These are phyloP conservation scores for Taphrina flavorubra DNA, from an alignment of 1,139 yeast genomes.

Conservation along the genomic window DNA sequence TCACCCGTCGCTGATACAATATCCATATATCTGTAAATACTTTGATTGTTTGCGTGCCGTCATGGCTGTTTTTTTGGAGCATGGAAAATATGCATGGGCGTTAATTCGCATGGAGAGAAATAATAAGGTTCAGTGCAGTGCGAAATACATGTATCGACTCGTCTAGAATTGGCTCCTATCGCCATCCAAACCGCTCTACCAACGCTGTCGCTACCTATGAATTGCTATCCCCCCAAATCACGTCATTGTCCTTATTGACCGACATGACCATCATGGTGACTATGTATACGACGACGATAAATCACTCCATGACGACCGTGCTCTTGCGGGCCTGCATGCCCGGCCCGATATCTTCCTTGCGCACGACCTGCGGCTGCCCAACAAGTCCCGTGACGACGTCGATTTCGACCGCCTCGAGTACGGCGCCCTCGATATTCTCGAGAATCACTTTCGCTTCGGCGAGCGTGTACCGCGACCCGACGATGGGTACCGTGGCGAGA, in stretches of 20 bases:
- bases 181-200: background rate
- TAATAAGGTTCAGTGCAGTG: background rate
- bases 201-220: conserved; percentile 6
- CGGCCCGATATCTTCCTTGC: conserved; percentile 20
- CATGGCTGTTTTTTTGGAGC: background rate
- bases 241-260: background rate
- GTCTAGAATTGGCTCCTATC: background rate
- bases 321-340: conserved; percentile 4
- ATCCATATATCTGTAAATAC: background rate
- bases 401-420: conserved; percentile 12
- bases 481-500: conserved; percentile 15
- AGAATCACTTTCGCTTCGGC: conserved; percentile 27
- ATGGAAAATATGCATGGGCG: background rate
- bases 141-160: no score
- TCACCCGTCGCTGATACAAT: background rate
- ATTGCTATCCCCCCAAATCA: background rate
- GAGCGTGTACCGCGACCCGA: conserved; percentile 31
- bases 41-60: background rate
- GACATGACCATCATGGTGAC: no score
- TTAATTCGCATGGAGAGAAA: background rate
- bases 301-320: conserved; percentile 29
- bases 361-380: conserved; percentile 12
- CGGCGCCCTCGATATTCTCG: conserved; percentile 35
- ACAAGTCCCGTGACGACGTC: conserved; percentile 20
- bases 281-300: background rate